Conservation (phyloP, 176 grass and related monocot genomes). For the Triticum aestivum region DNA sequence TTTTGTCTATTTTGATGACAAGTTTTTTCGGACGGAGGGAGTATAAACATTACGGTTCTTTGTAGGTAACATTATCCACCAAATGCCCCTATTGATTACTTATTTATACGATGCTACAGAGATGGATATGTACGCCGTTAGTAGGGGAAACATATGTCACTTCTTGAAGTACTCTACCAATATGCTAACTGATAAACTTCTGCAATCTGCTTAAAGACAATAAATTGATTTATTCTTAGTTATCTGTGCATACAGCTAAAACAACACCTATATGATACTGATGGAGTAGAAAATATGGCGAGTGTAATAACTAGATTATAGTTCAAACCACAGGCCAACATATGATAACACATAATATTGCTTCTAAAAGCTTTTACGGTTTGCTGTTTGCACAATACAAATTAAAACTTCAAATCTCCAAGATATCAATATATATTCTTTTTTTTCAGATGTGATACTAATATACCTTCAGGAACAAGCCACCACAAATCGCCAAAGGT, state of each 20-base stretch:
- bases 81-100: background rate
- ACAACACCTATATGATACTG: background rate
- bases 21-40: too few relatives aligned
- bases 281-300: constrained; percentile 3
- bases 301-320: background rate
- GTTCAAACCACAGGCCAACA: background rate
- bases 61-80: background rate
- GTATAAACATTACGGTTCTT: background rate
- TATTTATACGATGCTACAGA: background rate
- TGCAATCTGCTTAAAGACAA: background rate
- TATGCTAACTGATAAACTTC: background rate
- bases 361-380: background rate
- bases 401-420: background rate
- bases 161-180: background rate
- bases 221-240: background rate
- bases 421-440: too few relatives aligned
- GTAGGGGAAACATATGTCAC: background rate
- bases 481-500: constrained; percentile 97
- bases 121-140: background rate
- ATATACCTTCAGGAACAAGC: constrained; percentile 94
- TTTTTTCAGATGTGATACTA: constrained; percentile 13
- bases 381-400: background rate
- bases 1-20: too few relatives aligned
- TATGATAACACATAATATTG: background rate
- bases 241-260: background rate